Evolutionary conservation across 1,284 basidiomycete genomes (phyloP).

Genomic region (Rhodotorula sp.): DNA sequence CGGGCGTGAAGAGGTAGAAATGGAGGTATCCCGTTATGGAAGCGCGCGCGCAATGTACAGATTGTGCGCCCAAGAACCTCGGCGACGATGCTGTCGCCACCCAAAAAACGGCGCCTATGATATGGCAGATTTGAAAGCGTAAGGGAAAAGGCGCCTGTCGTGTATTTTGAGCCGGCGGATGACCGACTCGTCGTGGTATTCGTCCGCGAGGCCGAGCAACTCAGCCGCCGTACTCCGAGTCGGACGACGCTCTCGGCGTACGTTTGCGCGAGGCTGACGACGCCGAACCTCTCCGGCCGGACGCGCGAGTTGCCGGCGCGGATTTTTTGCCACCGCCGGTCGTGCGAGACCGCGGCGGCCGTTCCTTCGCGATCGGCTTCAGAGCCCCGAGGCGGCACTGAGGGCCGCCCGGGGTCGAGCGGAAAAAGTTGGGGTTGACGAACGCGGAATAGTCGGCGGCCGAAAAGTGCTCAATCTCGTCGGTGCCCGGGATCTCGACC

Average conservation of each 20-base stretch:
- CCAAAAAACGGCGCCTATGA: too few relatives aligned
- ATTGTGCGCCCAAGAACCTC: too few relatives aligned
- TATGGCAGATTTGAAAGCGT: too few relatives aligned
- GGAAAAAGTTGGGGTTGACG: constrained; percentile 25
- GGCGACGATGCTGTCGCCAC: too few relatives aligned
- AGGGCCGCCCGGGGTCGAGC: background rate
- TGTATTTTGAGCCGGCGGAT: too few relatives aligned
- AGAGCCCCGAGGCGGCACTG: constrained; percentile 19
- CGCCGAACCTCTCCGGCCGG: background rate
- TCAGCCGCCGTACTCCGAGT: background rate
- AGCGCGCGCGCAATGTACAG: too few relatives aligned
- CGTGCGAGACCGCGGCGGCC: constrained; percentile 9
- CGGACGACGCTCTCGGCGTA: background rate
- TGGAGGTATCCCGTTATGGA: too few relatives aligned
- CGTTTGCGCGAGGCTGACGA: background rate
- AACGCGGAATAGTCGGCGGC: constrained; percentile 36
- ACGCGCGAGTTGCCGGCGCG: background rate
- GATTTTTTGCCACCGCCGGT: background rate
- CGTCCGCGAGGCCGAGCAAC: background rate
- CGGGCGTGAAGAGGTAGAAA: too few relatives aligned
- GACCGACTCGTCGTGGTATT: background rate
- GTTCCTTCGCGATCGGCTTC: constrained; percentile 33
- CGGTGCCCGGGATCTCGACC: background rate
- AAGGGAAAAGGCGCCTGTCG: too few relatives aligned
- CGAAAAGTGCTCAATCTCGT: constrained; percentile 20